phyloP scores from a whole-genome alignment of 108 stramenopile species.

The Fistulifera pelliculosa region DNA sequence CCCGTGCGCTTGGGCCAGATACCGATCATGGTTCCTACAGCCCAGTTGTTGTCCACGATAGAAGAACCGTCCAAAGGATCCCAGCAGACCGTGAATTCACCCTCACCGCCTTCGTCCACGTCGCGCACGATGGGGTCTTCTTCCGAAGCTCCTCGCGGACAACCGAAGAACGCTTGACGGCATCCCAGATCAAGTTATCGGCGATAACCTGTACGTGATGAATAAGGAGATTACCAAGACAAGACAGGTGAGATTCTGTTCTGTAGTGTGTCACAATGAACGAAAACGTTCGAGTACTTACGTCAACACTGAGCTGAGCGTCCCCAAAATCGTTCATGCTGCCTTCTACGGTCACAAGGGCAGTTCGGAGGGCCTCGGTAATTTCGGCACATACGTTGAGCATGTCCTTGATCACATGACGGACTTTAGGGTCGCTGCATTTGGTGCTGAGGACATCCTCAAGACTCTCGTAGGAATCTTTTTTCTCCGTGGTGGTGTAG shows the following conservation, averaged over 20 bases:
- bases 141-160: slow-evolving; percentile 57
- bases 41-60: slow-evolving; percentile 91
- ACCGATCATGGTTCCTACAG: slow-evolving; percentile 91
- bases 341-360: slow-evolving; percentile 65
- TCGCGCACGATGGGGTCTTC: slow-evolving; percentile 56
- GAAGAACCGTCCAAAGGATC: slow-evolving; percentile 95
- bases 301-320: slow-evolving; percentile 57
- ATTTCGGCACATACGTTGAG: slow-evolving; percentile 56
- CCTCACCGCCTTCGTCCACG: slow-evolving; percentile 35
- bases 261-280: background rate
- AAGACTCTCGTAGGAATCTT: slow-evolving; percentile 45
- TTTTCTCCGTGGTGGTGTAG: slow-evolving; percentile 56
- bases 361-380: slow-evolving; percentile 50
- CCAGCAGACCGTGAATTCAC: slow-evolving; percentile 80
- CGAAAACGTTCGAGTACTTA: slow-evolving; percentile 15
- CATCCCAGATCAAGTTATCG: slow-evolving; percentile 61
- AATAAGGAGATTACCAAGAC: background rate
- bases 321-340: slow-evolving; percentile 56
- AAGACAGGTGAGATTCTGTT: too few relatives aligned
- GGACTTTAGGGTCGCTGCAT: slow-evolving; percentile 30
- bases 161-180: slow-evolving; percentile 38
- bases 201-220: slow-evolving; percentile 37
- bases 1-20: slow-evolving; percentile 86
- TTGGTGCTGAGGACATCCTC: slow-evolving; percentile 34
- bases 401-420: slow-evolving; percentile 40